phyloP scores from a whole-genome alignment of 1,284 basidiomycete species.

The Calocybe gambosa region DNA sequence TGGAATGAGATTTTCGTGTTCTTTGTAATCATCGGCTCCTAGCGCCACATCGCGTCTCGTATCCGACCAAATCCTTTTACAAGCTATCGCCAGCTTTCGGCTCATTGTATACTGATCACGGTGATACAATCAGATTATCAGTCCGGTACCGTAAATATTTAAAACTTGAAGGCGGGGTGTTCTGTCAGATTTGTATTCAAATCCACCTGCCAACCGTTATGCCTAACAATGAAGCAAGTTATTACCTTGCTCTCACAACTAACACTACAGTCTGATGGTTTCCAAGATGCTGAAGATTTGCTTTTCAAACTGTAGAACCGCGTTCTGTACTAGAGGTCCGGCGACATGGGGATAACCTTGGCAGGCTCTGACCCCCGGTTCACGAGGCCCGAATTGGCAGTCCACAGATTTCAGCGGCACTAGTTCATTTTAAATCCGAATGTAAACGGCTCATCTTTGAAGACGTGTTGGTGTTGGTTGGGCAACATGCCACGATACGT shows the following conservation, averaged over 20 bases:
- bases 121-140: background rate
- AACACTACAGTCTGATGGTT: too few relatives aligned
- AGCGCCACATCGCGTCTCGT: background rate
- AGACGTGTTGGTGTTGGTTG: too few relatives aligned
- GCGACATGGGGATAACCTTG: too few relatives aligned
- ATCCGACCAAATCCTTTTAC: background rate
- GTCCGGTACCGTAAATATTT: background rate
- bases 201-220: background rate
- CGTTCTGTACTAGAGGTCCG: too few relatives aligned
- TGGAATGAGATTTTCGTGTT: background rate
- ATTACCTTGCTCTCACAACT: too few relatives aligned
- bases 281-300: too few relatives aligned
- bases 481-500: background rate
- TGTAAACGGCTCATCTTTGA: background rate
- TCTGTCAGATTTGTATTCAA: background rate
- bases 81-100: background rate
- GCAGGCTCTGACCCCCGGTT: background rate
- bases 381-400: background rate
- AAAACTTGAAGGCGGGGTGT: too few relatives aligned
- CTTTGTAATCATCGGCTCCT: background rate
- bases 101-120: background rate
- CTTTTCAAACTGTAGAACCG: too few relatives aligned
- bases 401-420: background rate
- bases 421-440: background rate
- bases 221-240: too few relatives aligned